Base-by-base conservation (phyloP, 116 monocot genomes). In the Papilionanthe hybrid region DNA sequence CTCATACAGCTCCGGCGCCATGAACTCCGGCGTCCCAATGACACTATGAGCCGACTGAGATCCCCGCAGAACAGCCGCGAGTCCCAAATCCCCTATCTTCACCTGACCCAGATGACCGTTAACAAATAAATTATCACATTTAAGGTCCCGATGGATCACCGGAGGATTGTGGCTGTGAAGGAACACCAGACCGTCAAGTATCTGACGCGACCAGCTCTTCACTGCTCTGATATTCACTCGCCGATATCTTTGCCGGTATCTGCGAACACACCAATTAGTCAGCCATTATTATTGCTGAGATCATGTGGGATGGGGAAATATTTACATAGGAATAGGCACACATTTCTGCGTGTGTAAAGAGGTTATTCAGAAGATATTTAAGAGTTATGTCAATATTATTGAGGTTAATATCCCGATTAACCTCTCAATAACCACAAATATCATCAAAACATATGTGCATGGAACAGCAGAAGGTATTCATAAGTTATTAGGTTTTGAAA, bases 11-110 rank as follows among this genome's bases (percentile, higher is more conserved):
- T 99, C 99, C 0, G 99, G 99, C 3, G 98, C 98, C 98, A 98
- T 99, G 88, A 95, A 99, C 79, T 99, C 99, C 10, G 99, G 99
- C 45, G 99, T 99, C n/a, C 96, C 95, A 87, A 95, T 95, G 32
- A 95, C 92, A 73, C 95, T 95, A 85, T 90, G 95, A 1, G 95
- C 95, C 1, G 85, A 67, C 74, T 89, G 95, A 12, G 92, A 84
- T 2, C 84, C 89, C 32, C 87, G 84, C 81, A 95, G 90, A 77
- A 96, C 77, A 15, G 96, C 94, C 0, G 96, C 94, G 23, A 96
- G 84, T 3, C 96, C 96, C 55, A 96, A 86, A 86, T 96, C 96
- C 12, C 96, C 96, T 17, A 96, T 94, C 88, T 94, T 96, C 81
- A 94, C 93, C 80, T 91, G 86, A 7, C 93, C 93, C 5, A 92